phyloP scores from a whole-genome alignment of 1,284 basidiomycete genomes.

The Paramarasmius palmivorus region DNA sequence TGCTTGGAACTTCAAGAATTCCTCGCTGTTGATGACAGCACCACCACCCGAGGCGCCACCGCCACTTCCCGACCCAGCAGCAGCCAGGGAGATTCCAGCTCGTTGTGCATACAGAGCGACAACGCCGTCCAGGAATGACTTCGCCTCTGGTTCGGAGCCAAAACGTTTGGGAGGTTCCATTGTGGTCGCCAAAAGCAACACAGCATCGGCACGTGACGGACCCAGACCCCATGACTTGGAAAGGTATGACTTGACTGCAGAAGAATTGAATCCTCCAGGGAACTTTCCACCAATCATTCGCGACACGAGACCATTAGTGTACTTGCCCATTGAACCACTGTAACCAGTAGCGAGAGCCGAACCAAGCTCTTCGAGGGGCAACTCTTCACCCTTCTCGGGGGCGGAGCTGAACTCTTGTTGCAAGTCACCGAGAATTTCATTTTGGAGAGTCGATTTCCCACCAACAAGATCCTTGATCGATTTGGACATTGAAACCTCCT shows the following conservation, averaged over 20 bases:
- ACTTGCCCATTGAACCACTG: conserved; percentile 89
- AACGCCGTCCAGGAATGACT: conserved; percentile 89
- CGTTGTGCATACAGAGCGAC: conserved; percentile 86
- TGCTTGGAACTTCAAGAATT: conserved; percentile 94
- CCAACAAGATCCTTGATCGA: conserved; percentile 98
- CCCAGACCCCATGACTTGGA: conserved; percentile 95
- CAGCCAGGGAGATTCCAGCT: conserved; percentile 84
- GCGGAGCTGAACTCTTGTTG: conserved; percentile 89
- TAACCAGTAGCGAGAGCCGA: conserved; percentile 83
- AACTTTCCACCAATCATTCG: conserved; percentile 95
- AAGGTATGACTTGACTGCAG: conserved; percentile 89
- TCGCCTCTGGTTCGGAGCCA: conserved; percentile 89
- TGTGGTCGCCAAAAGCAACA: conserved; percentile 89
- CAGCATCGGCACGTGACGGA: conserved; percentile 83
- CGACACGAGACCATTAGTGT: conserved; percentile 90
- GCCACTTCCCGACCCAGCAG: conserved; percentile 60
- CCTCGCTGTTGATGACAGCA: conserved; percentile 94
- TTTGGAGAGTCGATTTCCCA: conserved; percentile 97
- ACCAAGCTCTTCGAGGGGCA: conserved; percentile 94
- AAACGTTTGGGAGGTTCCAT: conserved; percentile 95
- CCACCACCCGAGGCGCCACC: conserved; percentile 69
- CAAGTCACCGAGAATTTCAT: conserved; percentile 93
- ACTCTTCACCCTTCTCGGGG: conserved; percentile 97
- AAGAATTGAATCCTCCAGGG: conserved; percentile 98
- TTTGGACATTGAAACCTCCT: conserved; percentile 90